phyloP scores from a whole-genome alignment of 805 yeast genomes.

The Hanseniaspora clermontiae region DNA sequence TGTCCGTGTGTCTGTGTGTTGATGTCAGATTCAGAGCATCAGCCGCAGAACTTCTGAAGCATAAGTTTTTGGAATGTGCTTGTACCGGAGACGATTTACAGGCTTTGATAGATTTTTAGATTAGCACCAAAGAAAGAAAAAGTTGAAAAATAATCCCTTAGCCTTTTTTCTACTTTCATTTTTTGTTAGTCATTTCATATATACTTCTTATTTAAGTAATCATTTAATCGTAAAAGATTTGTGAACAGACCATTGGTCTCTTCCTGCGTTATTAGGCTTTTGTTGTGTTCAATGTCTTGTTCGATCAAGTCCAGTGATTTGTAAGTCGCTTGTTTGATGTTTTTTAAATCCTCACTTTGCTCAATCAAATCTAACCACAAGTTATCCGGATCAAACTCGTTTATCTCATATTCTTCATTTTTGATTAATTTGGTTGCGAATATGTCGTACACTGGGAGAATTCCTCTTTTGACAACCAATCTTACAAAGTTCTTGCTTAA shows the following conservation, averaged over 20 bases:
- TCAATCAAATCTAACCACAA: not conserved
- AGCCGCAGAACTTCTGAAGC: slow-evolving; percentile 74
- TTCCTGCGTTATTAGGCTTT: not conserved
- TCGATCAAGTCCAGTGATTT: not conserved
- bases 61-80: slow-evolving; percentile 54
- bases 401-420: not conserved
- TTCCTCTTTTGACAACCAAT: not conserved
- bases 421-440: not conserved
- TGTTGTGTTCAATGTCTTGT: not conserved
- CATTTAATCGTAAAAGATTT: not conserved
- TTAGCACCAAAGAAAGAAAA: too few relatives aligned
- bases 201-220: not conserved
- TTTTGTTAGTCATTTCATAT: not conserved
- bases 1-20: slow-evolving; percentile 84
- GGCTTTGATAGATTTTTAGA: slow-evolving; percentile 35
- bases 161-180: not conserved
- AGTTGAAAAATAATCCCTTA: too few relatives aligned
- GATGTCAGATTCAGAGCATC: slow-evolving; percentile 86
- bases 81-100: slow-evolving; percentile 50
- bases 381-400: slow-evolving; percentile 1
- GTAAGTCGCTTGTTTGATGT: too few relatives aligned
- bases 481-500: not conserved
- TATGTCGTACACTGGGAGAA: not conserved
- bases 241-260: not conserved
- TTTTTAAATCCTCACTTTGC: not conserved